These are phyloP conservation scores for Coccomyxa sp. DNA, from an alignment of 139 green algal species.

Conservation along the genomic window DNA sequence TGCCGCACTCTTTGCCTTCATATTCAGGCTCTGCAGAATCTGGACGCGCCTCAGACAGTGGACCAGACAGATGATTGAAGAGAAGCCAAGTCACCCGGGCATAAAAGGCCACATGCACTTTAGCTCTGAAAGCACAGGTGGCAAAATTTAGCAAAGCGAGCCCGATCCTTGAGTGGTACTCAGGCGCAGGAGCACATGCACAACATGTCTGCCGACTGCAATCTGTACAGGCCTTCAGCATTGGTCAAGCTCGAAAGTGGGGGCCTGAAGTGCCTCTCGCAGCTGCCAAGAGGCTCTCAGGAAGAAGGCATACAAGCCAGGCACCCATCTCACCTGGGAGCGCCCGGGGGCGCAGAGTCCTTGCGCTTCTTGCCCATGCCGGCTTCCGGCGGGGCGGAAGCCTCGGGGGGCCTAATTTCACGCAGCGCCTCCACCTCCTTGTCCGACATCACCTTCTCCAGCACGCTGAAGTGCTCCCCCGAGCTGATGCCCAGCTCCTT, in stretches of 20 bases:
- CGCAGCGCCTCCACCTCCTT: neutral
- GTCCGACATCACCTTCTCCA: neutral
- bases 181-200: too few species aligned
- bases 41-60: too few species aligned
- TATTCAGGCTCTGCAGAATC: too few species aligned
- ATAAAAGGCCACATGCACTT: neutral
- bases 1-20: too few species aligned
- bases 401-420: neutral
- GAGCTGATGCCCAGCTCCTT: constrained; percentile 23
- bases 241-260: neutral
- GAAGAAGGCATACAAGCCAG: neutral
- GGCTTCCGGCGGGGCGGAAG: neutral
- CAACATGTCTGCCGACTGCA: too few species aligned
- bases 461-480: constrained; percentile 12
- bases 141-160: neutral
- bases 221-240: neutral
- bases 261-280: neutral
- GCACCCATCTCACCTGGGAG: neutral
- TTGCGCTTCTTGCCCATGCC: neutral
- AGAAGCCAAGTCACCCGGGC: neutral
- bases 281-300: neutral
- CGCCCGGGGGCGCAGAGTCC: neutral
- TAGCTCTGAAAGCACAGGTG: neutral
- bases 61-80: neutral
- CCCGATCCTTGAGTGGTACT: too few species aligned